Evolutionary conservation across 1,284 basidiomycete genomes (phyloP).

Genomic region (Puccinia horiana): DNA sequence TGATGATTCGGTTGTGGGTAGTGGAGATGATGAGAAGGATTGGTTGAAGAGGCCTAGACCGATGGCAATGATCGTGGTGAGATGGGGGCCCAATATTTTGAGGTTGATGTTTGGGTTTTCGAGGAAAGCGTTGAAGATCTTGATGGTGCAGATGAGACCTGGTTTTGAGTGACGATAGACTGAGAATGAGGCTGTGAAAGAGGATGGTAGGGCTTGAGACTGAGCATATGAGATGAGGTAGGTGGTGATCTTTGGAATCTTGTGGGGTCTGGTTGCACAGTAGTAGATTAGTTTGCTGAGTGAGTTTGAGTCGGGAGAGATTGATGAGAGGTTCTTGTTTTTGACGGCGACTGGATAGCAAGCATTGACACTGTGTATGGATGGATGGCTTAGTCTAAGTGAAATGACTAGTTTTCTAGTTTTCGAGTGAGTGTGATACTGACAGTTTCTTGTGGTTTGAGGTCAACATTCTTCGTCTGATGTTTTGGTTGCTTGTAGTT

Average conservation of each 20-base stretch:
- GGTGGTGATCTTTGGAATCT: constrained; percentile 28
- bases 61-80: constrained; percentile 18
- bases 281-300: constrained; percentile 43
- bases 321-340: background rate
- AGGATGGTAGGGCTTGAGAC: constrained; percentile 18
- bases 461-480: background rate
- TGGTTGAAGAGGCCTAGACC: constrained; percentile 25
- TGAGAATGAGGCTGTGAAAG: constrained; percentile 13
- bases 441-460: constrained; percentile 47
- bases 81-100: background rate
- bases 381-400: background rate
- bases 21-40: constrained; percentile 3
- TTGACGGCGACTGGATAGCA: constrained; percentile 20
- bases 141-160: constrained; percentile 39
- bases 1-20: background rate
- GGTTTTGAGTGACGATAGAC: constrained; percentile 40
- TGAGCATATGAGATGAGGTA: constrained; percentile 40
- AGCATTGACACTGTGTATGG: constrained; percentile 26
- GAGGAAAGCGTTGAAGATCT: constrained; percentile 30
- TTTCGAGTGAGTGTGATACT: background rate
- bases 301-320: constrained; percentile 37
- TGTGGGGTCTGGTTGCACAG: constrained; percentile 36
- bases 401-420: no score
- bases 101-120: background rate
- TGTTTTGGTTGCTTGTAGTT: no score